Base-by-base conservation (phyloP, 306 rosid species). In the Glycine soja region DNA sequence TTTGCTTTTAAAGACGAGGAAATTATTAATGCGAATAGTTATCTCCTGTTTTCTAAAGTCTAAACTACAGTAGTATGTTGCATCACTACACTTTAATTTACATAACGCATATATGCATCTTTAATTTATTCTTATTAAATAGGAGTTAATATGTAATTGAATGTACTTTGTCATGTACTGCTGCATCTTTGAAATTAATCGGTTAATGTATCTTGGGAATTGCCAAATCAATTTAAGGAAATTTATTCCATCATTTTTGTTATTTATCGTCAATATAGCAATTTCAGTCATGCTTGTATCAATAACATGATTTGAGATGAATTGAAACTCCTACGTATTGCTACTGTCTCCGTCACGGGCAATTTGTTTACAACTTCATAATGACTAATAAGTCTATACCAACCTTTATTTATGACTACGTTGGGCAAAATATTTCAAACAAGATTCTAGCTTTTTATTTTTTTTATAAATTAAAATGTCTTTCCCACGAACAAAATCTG, bases 31-130 rank as follows among this genome's bases (percentile, higher is more conserved):
- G 54, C 11, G 0, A 16, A 54, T 16, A 15, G 52, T 34, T 16
- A 9, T 51, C 18, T 57, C 52, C 6, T 54, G 3, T 65, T 13
- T 46, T 73, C 78, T 40, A 40, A 73, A 73, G 66, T 54, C 51
- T 10, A 72, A 40, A 11, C 42, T 1, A 1, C 2, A 24, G 30
- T 24, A 16, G 30, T 24, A 16, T 10, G 67, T 74, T 40, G 18
- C 19, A 15, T 30, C 47, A 52, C 8, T 13, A 48, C 24, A 32
- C 30, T 56, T 74, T 42, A 57, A 74, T 42, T 43, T 18, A 56
- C 15, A 9, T 46, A 73, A 73, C n/a, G 30, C 30, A 24, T n/a
- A n/a, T n/a, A n/a, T 24, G 16, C 50, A 40, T 54, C 16, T 18
- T 34, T 5, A 5, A 38, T 38, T 57, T 74, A 74, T 56, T 53